phyloP scores from a whole-genome alignment of 352 stramenopile genomes.

The Globisporangium cylindrosporum region DNA sequence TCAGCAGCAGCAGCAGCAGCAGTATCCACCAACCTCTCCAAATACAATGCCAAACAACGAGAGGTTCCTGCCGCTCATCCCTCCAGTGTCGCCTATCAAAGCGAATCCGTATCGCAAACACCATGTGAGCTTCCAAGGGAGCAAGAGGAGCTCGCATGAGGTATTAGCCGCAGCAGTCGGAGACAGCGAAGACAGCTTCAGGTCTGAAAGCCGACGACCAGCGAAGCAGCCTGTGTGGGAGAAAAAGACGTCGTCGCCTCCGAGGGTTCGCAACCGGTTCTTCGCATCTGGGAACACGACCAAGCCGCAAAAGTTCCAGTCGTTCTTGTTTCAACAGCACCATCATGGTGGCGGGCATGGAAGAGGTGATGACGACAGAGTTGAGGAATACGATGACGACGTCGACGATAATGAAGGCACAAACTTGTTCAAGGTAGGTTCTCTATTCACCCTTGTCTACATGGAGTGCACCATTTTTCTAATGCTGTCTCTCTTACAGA shows the following conservation, averaged over 20 bases:
- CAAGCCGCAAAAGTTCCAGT: neutral
- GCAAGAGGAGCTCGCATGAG: neutral
- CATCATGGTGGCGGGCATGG: neutral
- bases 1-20: neutral
- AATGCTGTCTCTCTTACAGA: conserved; percentile 1
- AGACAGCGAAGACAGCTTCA: neutral
- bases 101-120: conserved; percentile 37
- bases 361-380: neutral
- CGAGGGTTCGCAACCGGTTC: conserved; percentile 33
- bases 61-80: conserved; percentile 32
- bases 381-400: conserved; percentile 3
- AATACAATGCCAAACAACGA: neutral
- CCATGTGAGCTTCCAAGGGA: conserved; percentile 32
- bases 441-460: conserved; percentile 3
- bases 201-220: neutral
- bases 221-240: conserved; percentile 22
- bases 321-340: neutral
- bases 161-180: neutral
- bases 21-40: neutral
- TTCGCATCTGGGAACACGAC: conserved; percentile 15
- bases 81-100: conserved; percentile 55
- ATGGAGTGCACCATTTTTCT: neutral
- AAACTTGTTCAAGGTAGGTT: conserved; percentile 16
- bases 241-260: conserved; percentile 30
- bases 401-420: conserved; percentile 18